Base-by-base conservation (phyloP, 2,329 filamentous ascomycete species). In the Fusarium hostae region DNA sequence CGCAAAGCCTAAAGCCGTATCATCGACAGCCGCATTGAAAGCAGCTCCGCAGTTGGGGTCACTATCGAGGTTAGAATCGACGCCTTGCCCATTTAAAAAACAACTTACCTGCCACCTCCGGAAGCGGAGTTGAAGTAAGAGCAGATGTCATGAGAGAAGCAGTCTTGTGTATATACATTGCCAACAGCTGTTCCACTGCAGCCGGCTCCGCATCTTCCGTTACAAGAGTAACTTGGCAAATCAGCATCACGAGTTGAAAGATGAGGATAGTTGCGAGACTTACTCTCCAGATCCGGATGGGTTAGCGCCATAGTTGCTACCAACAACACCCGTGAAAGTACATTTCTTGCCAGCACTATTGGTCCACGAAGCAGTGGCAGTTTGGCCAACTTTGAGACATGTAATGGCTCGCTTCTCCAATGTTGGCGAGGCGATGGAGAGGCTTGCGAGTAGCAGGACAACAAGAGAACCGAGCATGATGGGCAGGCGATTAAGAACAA, bases 91-190 rank as follows among this genome's bases (percentile, higher is more conserved):
- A 1, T 9, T 26, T 2, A 16, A 1, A 10, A 8, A 12, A 2
- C 6, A 20, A 44, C 68, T 47, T 73, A 85, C 85, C 80, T 84
- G 1, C 83, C 77, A 5, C 85, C 85, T 11, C 83, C 83, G n/a
- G 77, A 82, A 3, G 85, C 84, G 55, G 82, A 82, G 34, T 86
- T 82, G 64, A 86, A 86, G 68, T 84, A 86, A 7, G 84, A 86
- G 74, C 85, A 87, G 16, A 86, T 82, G 52, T 86, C 85, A 59
- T 86, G 85, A 1, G 81, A 83, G 69, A 84, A 86, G 71, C 85
- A 86, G 54, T 86, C 83, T 66, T 86, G 85, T 1, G 84, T 86
- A 62, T 86, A 86, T 7, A 78, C 83, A 37, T 86, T 85, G 5
- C 85, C 85, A 11, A 86, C 3, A 3, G 83, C 78, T 8, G 76